Evolutionary conservation across 2,329 filamentous ascomycete species (phyloP).

Genomic region (Pyrenophora teres): DNA sequence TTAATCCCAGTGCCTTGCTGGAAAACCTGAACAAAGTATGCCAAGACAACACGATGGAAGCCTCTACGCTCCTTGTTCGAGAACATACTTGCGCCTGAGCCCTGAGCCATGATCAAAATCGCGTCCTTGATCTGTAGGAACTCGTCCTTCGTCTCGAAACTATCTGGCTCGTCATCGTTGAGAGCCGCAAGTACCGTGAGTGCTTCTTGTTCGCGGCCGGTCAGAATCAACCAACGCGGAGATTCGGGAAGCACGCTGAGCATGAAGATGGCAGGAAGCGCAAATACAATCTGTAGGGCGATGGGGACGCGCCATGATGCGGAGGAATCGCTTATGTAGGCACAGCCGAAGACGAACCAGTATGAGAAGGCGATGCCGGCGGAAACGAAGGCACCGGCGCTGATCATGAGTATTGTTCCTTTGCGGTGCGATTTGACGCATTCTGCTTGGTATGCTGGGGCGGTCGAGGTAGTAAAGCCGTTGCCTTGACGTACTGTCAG

Average conservation of each 20-base stretch:
- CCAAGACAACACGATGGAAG: constrained; percentile 50
- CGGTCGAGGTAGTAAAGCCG: constrained; percentile 58
- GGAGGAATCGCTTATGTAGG: constrained; percentile 46
- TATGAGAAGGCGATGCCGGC: constrained; percentile 57
- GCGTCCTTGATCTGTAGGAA: constrained; percentile 48
- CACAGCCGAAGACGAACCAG: constrained; percentile 60
- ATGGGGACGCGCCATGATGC: constrained; percentile 60
- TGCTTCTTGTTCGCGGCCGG: constrained; percentile 57
- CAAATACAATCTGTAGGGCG: constrained; percentile 63
- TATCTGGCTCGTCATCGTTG: constrained; percentile 33
- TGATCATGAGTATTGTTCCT: constrained; percentile 55
- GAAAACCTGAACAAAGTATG: constrained; percentile 51
- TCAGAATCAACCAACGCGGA: constrained; percentile 63
- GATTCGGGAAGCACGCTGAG: constrained; percentile 60
- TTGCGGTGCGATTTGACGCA: constrained; percentile 51
- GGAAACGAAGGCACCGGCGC: constrained; percentile 56
- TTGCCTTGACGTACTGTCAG: constrained; percentile 46
- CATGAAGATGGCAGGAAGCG: constrained; percentile 59
- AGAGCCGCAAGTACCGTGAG: constrained; percentile 38
- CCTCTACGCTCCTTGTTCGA: constrained; percentile 47
- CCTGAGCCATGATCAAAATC: constrained; percentile 39
- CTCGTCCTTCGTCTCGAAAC: constrained; percentile 44
- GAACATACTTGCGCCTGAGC: constrained; percentile 27
- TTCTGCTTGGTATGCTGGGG: constrained; percentile 59
- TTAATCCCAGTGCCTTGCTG: constrained; percentile 49